phyloP scores from a whole-genome alignment of 1,284 basidiomycete genomes.

The Thelephora terrestris region DNA sequence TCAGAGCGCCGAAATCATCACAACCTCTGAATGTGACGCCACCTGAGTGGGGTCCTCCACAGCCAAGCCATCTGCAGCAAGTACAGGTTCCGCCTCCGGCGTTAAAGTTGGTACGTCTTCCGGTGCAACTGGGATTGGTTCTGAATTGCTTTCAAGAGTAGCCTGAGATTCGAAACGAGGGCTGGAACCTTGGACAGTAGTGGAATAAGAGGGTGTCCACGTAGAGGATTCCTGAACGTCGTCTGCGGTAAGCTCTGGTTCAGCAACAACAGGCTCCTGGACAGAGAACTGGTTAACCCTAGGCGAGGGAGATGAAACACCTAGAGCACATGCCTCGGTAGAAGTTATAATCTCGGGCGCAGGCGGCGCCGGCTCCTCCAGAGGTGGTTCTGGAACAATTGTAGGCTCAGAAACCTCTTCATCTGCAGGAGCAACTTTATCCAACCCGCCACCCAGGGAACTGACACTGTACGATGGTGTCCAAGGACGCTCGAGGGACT shows the following conservation, averaged over 20 bases:
- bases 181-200: slow-evolving; percentile 12
- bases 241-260: neutral
- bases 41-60: neutral
- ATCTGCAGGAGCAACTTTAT: slow-evolving; percentile 7
- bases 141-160: slow-evolving; percentile 4
- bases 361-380: slow-evolving; percentile 1
- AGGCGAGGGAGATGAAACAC: neutral
- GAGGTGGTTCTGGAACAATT: neutral
- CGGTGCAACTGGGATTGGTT: neutral
- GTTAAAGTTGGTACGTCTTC: no score
- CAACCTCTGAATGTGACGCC: neutral
- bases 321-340: slow-evolving; percentile 4
- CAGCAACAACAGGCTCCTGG: neutral
- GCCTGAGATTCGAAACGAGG: slow-evolving; percentile 12
- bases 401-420: slow-evolving; percentile 6
- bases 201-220: slow-evolving; percentile 12
- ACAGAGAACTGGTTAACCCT: neutral
- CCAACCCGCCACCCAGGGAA: slow-evolving; percentile 23
- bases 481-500: slow-evolving; percentile 21
- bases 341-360: slow-evolving; percentile 6
- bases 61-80: no score
- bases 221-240: slow-evolving; percentile 4
- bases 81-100: no score
- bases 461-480: slow-evolving; percentile 33
- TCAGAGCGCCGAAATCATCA: neutral